phyloP scores from a whole-genome alignment of 2,329 filamentous ascomycete species.

The Sporothrix globosa region DNA sequence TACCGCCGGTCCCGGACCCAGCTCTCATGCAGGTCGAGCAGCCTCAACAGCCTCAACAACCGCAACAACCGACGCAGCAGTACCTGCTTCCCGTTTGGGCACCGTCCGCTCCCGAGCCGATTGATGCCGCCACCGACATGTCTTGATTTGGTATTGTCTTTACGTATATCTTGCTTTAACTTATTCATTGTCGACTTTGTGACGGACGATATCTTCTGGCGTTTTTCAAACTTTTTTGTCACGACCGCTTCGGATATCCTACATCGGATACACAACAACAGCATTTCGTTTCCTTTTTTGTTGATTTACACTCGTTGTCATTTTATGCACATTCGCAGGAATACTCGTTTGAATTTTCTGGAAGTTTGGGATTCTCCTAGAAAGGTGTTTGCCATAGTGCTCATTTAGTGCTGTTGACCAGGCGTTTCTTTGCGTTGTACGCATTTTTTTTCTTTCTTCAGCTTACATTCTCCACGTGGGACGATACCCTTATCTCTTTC shows the following conservation, averaged over 20 bases:
- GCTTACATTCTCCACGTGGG: conserved; percentile 1
- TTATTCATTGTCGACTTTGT: background rate
- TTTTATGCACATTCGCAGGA: too few species aligned
- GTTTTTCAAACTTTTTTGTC: background rate
- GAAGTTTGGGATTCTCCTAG: background rate
- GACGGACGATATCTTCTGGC: background rate
- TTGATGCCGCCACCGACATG: background rate
- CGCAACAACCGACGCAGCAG: background rate
- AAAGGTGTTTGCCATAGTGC: background rate
- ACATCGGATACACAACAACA: background rate
- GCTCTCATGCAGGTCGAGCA: conserved; percentile 15
- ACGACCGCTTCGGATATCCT: background rate
- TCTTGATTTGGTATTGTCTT: background rate
- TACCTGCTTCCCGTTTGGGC: background rate
- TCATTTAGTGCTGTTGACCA: background rate
- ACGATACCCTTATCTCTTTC: conserved; percentile 23
- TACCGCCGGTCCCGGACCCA: conserved; percentile 4
- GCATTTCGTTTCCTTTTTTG: background rate
- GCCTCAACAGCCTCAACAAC: background rate
- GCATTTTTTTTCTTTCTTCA: conserved; percentile 7
- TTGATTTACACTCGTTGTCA: background rate
- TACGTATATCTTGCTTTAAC: background rate
- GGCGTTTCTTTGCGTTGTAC: background rate
- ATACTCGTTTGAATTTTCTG: background rate
- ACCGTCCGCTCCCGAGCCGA: background rate